Percentiles rank a stretch among this genome's conserved stretches.
Conservation (phyloP, 2,329 filamentous ascomycete species). For the Tolypocladium ovalisporum region DNA sequence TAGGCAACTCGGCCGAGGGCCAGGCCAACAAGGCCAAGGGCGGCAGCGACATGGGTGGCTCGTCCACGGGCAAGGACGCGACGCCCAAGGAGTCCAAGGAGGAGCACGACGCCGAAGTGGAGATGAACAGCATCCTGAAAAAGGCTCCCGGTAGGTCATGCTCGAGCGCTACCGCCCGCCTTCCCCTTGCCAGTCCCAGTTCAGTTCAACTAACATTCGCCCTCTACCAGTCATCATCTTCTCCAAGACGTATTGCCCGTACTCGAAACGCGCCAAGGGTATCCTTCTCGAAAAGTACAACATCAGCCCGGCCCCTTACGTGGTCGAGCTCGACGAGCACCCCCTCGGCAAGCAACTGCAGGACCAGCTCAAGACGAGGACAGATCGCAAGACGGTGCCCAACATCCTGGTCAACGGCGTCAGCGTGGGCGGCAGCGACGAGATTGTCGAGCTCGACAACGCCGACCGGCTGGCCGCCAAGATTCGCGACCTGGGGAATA, state of each 20-base stretch:
- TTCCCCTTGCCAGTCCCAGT: background rate
- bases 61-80: conserved; percentile 22
- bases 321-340: conserved; percentile 85
- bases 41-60: conserved; percentile 13
- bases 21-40: conserved; percentile 27
- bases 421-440: conserved; percentile 84
- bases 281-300: conserved; percentile 76
- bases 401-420: conserved; percentile 83
- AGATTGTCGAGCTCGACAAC: conserved; percentile 62
- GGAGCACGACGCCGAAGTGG: conserved; percentile 54
- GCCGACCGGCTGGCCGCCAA: conserved; percentile 58
- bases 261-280: conserved; percentile 73
- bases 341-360: conserved; percentile 65
- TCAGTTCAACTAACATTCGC: conserved; percentile 5
- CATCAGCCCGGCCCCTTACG: conserved; percentile 71
- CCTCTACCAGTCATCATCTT: conserved; percentile 70
- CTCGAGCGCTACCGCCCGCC: background rate
- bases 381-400: conserved; percentile 76
- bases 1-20: conserved; percentile 45
- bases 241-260: conserved; percentile 87
- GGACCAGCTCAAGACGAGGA: conserved; percentile 57
- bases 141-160: conserved; percentile 61
- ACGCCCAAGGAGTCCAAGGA: conserved; percentile 38
- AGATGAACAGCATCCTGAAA: conserved; percentile 72
- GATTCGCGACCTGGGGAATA: conserved; percentile 63